Evolutionary conservation across 495 filamentous ascomycete genomes (phyloP), one percentile per base, ranked within the genome.

Genomic region (Emericellopsis terricola): DNA sequence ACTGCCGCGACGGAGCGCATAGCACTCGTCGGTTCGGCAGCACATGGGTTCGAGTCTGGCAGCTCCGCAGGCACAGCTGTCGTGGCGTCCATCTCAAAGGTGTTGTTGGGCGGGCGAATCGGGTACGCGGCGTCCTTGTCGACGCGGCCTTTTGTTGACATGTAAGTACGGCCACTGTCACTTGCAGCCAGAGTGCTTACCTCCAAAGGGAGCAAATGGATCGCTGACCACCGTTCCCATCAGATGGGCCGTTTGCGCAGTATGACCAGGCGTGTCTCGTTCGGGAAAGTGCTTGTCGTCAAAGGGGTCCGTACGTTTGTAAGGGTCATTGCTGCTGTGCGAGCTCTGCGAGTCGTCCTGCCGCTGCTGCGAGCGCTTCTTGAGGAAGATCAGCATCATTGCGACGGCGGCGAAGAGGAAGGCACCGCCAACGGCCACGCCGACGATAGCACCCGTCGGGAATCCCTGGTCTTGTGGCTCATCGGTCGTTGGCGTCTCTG

Each of bases 341-440:
- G 8, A 8, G 21, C 11, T 15, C 23, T 27, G 13, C 6, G 17
- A 33, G 17, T 8, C 15, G 23, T 26, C 23, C 11, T 26, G 23
- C 42, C 37, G 28, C 32, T 38, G 23, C 45, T 45, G 15, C 39
- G 33, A 20, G 40, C 40, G 47, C 1, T 47, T 42, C 18, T 46
- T 15, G 1, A 41, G 34, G 11, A 45, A 36, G 19, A 29, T 31
- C 2, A 26, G n/a, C 8, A 46, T 9, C 2, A 35, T 5, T 4
- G 43, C 28, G 3, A 44, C 0, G 10, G 41, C 19, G 9, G 40
- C 27, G 3, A 32, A 28, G 0, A 29, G 28, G 2, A 38, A 19
- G n/a, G 40, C 44, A 18, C 40, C 28, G 33, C 44, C 42, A 1
- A 52, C 19, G 40, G 38, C 32, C 14, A 45, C 40, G 0, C 44